Base-by-base conservation (phyloP, 1,139 yeast genomes). In the Magnusiomyces ingens region DNA sequence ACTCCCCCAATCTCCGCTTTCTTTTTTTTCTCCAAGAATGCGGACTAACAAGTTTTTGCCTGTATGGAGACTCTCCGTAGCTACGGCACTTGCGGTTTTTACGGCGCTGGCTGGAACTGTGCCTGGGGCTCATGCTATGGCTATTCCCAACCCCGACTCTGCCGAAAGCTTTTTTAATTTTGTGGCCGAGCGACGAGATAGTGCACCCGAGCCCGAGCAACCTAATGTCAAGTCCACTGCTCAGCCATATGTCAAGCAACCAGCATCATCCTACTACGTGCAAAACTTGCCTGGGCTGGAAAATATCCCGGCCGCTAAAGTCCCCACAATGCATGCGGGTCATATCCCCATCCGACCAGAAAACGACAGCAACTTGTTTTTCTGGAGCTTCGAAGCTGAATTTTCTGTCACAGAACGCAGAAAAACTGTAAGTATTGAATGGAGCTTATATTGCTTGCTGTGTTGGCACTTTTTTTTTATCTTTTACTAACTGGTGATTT, bases 291-390 rank as follows among this genome's bases (percentile, higher is more conserved):
- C 76, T 0, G 75, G 71, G 2, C 59, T 68, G 15, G 65, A 60
- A 29, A 57, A 60, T 13, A 51, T 56, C 13, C 60, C 59, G 11
- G 58, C 55, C 15, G 55, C 57, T 17, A 11, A 12, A 6, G 55
- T 69, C 17, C 74, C 75, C n/a, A 62, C 60, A 48, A 72, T 73
- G 75, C 74, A 72, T 58, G 68, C 77, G 11, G 77, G 77, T 0
- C 93, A 85, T 62, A 67, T 87, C 19, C 77, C 77, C 54, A 67
- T 83, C 18, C 75, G 77, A 55, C 75, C 79, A 1, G 79, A 75
- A 46, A 75, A 78, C 55, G 73, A 79, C 47, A 81, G 85, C 40
- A 77, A 81, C 60, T 78, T 88, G 66, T 93, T 86, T 67, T 93
- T 90, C 68, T 90, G 97, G 97, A 67, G 67, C 51, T 66, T 71